Base-by-base conservation (phyloP, 2,329 filamentous ascomycete genomes). In the Sarocladium oryzae region DNA sequence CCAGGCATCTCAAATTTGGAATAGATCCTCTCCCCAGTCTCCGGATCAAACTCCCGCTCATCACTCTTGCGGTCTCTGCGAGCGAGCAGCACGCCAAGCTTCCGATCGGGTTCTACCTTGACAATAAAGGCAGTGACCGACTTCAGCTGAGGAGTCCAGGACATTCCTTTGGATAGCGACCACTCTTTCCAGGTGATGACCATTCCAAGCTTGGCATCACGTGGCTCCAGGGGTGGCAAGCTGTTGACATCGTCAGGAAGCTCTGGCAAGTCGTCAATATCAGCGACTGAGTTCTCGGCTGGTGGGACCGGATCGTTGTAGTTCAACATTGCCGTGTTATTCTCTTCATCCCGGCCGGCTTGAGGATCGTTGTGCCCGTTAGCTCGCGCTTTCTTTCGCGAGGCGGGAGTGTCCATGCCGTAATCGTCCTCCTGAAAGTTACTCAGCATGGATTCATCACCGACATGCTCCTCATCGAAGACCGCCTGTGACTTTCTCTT, bases 1-100 rank as follows among this genome's bases (percentile, higher is more conserved):
- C 37, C 45, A 0, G 85, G 85, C 58, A 83, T 82, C 59, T 95
- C 89, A 56, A 95, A 93, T 53, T 84, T 87, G 55, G 78, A 82
- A 58, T 92, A 95, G 9, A 89, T 67, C 9, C 89, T 78, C 55
- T 86, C 74, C 0, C 89, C 89, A 0, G 86, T 84, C 35, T 77
- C 68, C 10, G 82, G 75, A 57, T 92, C 83, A 56, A 82, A 83
- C 16, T 69, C 64, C 59, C 79, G 84, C 55, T 82, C 71, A 50
- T 76, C 78, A 4, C 75, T 66, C 11, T 76, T 67, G 45, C 85
- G 72, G 61, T 95, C 87, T 24, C 87, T 79, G 55, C 77, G 76
- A 2, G 89, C 88, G 2, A 95, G 75, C 10, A 76, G 72, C 4
- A 95, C 69, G 20, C 76, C 71, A 15, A 95, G 63, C 1, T 62